phyloP scores from a whole-genome alignment of 441 rosid species.

The Hura crepitans region DNA sequence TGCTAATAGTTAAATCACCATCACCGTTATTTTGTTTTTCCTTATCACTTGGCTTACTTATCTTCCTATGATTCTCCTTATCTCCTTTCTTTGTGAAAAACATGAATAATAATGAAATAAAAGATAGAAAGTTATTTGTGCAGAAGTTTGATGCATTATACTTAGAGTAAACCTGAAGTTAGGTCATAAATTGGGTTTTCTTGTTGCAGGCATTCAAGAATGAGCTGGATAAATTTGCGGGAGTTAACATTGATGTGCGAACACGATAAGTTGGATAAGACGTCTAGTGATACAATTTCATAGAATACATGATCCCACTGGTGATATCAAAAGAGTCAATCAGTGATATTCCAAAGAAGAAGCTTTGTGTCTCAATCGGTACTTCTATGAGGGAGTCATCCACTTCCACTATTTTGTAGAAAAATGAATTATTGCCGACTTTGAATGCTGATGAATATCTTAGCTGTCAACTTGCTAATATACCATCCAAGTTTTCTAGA shows the following conservation, averaged over 20 bases:
- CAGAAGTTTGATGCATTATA: slow-evolving; percentile 20
- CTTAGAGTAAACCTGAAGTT: slow-evolving; percentile 5
- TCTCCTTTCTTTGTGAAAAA: background rate
- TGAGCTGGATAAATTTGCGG: slow-evolving; percentile 57
- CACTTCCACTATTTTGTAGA: slow-evolving; percentile 37
- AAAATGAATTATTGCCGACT: slow-evolving; percentile 36
- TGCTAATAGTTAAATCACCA: background rate
- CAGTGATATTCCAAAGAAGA: slow-evolving; percentile 34
- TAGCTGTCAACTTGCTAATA: slow-evolving; percentile 26
- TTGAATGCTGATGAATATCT: slow-evolving; percentile 32
- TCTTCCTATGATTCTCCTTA: background rate
- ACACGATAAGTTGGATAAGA: slow-evolving; percentile 28
- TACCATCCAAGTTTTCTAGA: slow-evolving; percentile 24
- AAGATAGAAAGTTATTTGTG: slow-evolving; percentile 9
- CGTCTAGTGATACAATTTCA: slow-evolving; percentile 23
- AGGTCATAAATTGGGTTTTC: slow-evolving; percentile 14
- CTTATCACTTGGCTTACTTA: background rate
- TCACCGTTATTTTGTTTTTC: background rate
- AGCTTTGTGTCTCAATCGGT: slow-evolving; percentile 43
- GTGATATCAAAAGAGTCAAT: slow-evolving; percentile 26
- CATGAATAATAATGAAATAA: background rate
- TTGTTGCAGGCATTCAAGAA: slow-evolving; percentile 62
- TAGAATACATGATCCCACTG: slow-evolving; percentile 31
- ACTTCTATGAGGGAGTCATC: slow-evolving; percentile 38
- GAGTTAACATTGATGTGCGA: slow-evolving; percentile 38